Evolutionary conservation across 2,329 filamentous ascomycete genomes (phyloP).

Genomic region (Arthroderma sp.): DNA sequence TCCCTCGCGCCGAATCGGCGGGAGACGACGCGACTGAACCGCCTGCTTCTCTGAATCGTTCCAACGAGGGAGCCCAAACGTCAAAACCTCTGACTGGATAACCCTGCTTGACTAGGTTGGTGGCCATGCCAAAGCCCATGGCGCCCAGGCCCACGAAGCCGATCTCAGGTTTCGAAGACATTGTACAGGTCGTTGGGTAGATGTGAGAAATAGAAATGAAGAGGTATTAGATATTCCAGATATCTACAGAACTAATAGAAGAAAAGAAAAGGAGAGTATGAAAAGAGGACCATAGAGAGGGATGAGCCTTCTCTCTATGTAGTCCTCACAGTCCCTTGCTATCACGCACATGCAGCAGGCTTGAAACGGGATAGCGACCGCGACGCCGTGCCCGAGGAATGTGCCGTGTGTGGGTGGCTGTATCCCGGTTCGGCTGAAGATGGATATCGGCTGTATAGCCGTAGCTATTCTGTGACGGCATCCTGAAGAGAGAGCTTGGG

Average conservation of each 20-base stretch:
- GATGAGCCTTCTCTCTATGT: not conserved
- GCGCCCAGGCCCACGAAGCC: slow-evolving; percentile 65
- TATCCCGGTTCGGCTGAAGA: too few species aligned
- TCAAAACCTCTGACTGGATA: slow-evolving; percentile 60
- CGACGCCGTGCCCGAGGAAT: too few species aligned
- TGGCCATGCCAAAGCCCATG: slow-evolving; percentile 75
- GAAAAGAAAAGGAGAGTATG: not conserved
- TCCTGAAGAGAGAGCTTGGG: too few species aligned
- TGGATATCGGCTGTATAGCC: too few species aligned
- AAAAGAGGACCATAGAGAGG: not conserved
- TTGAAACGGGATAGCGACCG: too few species aligned
- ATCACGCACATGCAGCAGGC: too few species aligned
- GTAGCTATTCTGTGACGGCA: too few species aligned
- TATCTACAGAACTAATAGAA: not conserved
- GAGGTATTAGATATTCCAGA: not conserved
- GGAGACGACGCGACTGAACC: slow-evolving; percentile 48
- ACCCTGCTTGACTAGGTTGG: slow-evolving; percentile 53
- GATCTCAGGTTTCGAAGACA: slow-evolving; percentile 34
- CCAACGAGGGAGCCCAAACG: slow-evolving; percentile 52
- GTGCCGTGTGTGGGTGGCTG: too few species aligned
- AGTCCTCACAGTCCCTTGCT: too few species aligned
- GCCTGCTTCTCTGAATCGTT: slow-evolving; percentile 50
- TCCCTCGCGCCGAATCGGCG: slow-evolving; percentile 46
- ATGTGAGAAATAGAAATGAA: not conserved
- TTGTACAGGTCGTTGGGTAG: not conserved